Evolutionary conservation across 495 filamentous ascomycete species (phyloP), one percentile per base, ranked within the genome.

Genomic region (Penicillium parvum): DNA sequence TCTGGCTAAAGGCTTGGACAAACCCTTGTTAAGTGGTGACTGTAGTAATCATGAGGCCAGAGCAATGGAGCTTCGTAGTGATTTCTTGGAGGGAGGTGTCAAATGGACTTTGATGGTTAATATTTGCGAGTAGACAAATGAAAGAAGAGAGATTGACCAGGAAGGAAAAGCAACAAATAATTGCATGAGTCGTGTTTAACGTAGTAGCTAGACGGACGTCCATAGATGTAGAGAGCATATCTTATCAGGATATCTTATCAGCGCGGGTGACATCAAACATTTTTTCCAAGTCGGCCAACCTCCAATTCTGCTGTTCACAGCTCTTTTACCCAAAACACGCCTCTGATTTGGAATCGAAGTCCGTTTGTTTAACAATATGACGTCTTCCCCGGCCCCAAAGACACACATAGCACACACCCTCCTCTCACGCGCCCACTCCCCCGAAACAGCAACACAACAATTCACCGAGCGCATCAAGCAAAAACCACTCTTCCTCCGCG

Each of bases 391-490:
- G 49, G 40, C 58, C 15, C 45, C 52, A 25, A 63, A 62, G 41
- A 32, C 29, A 1, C 73, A 78, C 55, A 74, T 87, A 15, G 83
- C 84, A 3, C 76, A 79, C 25, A 59, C 61, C 5, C 81, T 97
- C 27, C 84, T 97, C 46, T 50, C 66, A 7, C 82, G 82, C 49
- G 87, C 87, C 15, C 85, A 92, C 70, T 78, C 82, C 22, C 79
- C 88, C 15, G 73, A 78, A 30, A 79, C 75, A 42, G 82, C 87
- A 15, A 60, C 64, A 7, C 67, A 75, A 5, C 84, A 95, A 70
- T 88, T 86, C 73, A 73, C 76, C 42, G 84, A 92, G 40, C 88
- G 89, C 61, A 74, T 96, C 57, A 79, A 85, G 49, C 79, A 86
- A 49, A 88, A 88, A 46, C 87, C 89, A 0, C 81, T 98, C 49